These are phyloP conservation scores for Fusarium mangiferae DNA, from an alignment of 2,329 filamentous ascomycete genomes.

Conservation along the genomic window DNA sequence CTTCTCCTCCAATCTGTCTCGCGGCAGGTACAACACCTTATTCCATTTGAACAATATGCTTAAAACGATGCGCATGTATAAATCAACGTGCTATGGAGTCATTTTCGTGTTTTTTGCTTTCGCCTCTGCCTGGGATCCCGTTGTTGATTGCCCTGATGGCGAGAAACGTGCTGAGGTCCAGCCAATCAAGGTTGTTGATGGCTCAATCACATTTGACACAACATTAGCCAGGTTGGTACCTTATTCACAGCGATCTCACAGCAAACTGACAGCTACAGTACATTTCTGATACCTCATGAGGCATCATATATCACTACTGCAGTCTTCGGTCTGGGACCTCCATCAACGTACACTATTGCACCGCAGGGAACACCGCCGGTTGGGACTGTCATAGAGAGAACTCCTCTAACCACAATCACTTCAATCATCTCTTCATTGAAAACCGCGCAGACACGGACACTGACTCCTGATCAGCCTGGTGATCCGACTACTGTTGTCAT, in stretches of 20 bases:
- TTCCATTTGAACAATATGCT: neutral
- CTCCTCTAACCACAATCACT: neutral
- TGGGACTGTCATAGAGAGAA: neutral
- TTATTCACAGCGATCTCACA: fast-evolving
- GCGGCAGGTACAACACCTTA: neutral
- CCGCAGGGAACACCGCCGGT: conserved; percentile 10
- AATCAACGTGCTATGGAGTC: neutral
- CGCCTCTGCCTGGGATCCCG: neutral
- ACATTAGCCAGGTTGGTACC: neutral
- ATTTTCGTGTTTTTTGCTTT: neutral
- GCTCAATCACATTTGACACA: conserved; percentile 8
- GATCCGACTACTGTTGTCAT: conserved; percentile 1
- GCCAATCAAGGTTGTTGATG: conserved; percentile 6
- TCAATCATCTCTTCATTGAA: conserved; percentile 4
- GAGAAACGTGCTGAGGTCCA: neutral
- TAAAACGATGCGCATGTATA: neutral
- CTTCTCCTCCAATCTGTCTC: neutral
- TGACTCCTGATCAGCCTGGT: neutral
- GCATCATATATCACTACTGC: neutral
- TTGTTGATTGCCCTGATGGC: neutral
- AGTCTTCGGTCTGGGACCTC: neutral
- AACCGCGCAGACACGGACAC: neutral
- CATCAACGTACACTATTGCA: neutral
- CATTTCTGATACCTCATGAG: neutral
- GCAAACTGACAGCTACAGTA: neutral